Conservation (phyloP, 2,329 filamentous ascomycete species). For the Lomentospora prolificans region DNA sequence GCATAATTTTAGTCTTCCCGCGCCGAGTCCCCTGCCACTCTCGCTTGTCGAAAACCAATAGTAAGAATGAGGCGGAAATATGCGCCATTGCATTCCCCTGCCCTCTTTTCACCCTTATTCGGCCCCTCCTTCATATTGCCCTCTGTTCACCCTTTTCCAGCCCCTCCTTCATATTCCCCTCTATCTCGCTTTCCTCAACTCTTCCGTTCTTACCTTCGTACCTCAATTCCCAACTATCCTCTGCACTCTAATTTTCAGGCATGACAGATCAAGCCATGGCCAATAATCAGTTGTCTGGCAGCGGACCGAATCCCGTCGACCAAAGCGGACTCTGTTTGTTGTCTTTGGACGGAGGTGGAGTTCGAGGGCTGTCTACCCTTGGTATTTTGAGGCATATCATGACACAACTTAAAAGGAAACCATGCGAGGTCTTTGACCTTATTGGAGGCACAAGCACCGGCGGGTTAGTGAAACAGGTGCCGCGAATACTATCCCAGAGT, state of each 20-base stretch:
- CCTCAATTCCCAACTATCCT: background rate
- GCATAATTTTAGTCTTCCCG: background rate
- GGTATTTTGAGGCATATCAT: slow-evolving; percentile 23
- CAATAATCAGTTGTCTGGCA: background rate
- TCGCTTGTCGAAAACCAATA: background rate
- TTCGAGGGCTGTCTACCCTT: slow-evolving; percentile 24
- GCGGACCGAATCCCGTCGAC: background rate
- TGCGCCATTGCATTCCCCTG: background rate
- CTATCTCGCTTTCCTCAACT: background rate
- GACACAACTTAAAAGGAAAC: slow-evolving; percentile 17
- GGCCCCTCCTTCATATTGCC: background rate
- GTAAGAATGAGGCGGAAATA: background rate
- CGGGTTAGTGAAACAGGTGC: slow-evolving; percentile 9
- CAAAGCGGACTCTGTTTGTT: slow-evolving; percentile 7
- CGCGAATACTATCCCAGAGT: background rate
- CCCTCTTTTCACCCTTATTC: background rate
- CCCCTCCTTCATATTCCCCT: background rate
- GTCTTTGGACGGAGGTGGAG: slow-evolving; percentile 22
- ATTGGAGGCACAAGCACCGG: slow-evolving; percentile 26
- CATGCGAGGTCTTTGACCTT: slow-evolving; percentile 26
- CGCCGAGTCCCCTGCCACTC: background rate
- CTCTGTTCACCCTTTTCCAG: background rate
- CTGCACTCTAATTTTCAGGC: background rate
- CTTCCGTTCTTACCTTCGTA: background rate
- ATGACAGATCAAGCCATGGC: background rate